A percentile compares a stretch with the other conserved stretches of the same genome.
Evolutionary conservation across 192 early-diverging fungal genomes (phyloP).

Genomic region (Podila epicladia): DNA sequence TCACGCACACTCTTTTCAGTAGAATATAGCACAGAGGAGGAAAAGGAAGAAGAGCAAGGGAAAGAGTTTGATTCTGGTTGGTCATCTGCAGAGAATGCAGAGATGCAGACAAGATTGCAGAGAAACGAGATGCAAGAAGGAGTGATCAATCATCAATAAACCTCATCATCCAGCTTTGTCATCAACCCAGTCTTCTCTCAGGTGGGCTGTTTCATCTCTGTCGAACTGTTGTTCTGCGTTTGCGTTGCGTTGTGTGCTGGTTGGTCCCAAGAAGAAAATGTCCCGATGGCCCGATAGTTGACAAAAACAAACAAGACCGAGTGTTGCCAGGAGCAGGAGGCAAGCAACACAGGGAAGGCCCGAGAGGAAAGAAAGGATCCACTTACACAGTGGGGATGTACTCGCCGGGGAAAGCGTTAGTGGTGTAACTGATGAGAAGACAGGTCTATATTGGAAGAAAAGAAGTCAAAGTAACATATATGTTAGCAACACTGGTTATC

Average conservation of each 20-base stretch:
- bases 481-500: not conserved
- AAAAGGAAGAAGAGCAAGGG: too few species aligned
- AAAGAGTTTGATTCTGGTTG: too few species aligned
- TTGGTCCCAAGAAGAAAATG: too few species aligned
- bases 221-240: not conserved
- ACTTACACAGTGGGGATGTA: conserved; percentile 99
- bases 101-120: not conserved
- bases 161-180: too few species aligned
- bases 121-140: not conserved
- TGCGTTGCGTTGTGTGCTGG: too few species aligned
- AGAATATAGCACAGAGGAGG: too few species aligned
- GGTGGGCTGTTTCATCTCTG: not conserved
- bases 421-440: conserved; percentile 97
- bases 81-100: not conserved
- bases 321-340: not conserved
- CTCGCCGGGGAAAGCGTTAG: conserved; percentile 99
- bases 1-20: not conserved
- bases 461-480: not conserved
- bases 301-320: too few species aligned
- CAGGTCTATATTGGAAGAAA: conserved; percentile 80
- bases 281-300: not conserved
- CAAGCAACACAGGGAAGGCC: not conserved
- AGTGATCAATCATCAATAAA: not conserved
- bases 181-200: not conserved
- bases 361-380: not conserved